Base-by-base conservation (phyloP, 2,329 filamentous ascomycete species). In the Colletotrichum costaricense region DNA sequence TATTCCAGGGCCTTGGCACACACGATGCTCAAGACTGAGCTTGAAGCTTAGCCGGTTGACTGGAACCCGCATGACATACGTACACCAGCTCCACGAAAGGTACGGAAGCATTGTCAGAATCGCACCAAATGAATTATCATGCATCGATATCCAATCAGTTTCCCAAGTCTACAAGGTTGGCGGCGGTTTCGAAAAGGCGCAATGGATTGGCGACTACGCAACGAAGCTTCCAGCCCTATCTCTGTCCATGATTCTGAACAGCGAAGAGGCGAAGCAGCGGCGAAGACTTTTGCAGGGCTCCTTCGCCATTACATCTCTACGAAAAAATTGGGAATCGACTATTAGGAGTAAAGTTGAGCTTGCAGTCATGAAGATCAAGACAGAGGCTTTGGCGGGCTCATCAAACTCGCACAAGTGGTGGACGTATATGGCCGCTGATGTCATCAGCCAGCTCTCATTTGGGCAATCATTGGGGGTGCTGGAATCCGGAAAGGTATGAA, bases 331-430 rank as follows among this genome's bases (percentile, higher is more conserved):
- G 62, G 78, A 82, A 55, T 76, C 78, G 0, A 67, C 80, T 35
- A 79, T 89, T 9, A 75, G 81, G 3, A 74, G 73, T 0, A 83
- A 82, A 16, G 79, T 49, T 49, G 42, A 80, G 0, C 73, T 87
- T 9, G 79, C 86, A 0, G 80, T 90, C 1, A 30, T 81, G 3
- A 81, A 79, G 57, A 89, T 90, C 22, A 77, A 73, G 0, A 78
- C 84, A 16, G 87, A 90, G 58, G 82, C 84, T 24, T 63, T 70
- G 1, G 78, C 77, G 0, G 82, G 85, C 0, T 80, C 74, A 0
- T 81, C 80, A 0, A 88, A 91, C 73, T 78, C 90, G 0, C 82
- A 84, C 73, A 89, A 89, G 71, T 91, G 88, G 88, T 87, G 83
- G 80, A 78, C 85, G 5, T 88, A 88, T 67, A 85, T 89, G 82